Evolutionary conservation across 108 stramenopile genomes (phyloP), one percentile per base, ranked within the genome.

Genomic region (Nitzschia putrida): DNA sequence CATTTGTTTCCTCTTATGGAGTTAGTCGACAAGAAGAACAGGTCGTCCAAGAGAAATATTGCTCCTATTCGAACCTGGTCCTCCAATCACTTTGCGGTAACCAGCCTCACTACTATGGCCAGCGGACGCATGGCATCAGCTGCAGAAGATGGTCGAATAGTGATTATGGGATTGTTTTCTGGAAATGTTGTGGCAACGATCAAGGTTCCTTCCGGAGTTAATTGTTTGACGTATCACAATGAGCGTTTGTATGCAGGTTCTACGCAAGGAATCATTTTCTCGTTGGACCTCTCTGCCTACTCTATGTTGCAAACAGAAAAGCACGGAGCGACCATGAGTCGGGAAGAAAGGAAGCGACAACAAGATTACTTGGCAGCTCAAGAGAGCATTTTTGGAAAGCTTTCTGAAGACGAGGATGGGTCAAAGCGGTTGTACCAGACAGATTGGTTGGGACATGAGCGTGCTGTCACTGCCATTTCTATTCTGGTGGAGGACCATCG

Each of bases 391-490:
- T 74, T 83, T 57, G 77, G 72, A 8, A 83, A 64, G 49, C 43
- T 41, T 6, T 52, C 23, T 5, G 38, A 58, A 25, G 56, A 34
- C 16, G 61, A 44, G 26, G 55, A 34, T 49, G 42, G 16, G 20
- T 41, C 50, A 42, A 40, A 24, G 23, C 49, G 57, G 0, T 37
- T 50, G 3, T 82, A 75, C 66, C 76, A 60, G 51, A 72, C 84
- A 16, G 85, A 88, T 51, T 75, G 89, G 67, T 63, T 64, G 52
- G 92, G 92, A 20, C 92, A 94, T 57, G 83, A 80, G 18, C 82
- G 76, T 24, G 74, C 87, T 18, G 81, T 94, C 20, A 69, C 80
- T 16, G 69, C 83, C 11, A 66, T 94, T n/a, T 83, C 84, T 45
- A 34, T 89, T 11, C 69, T 84, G 24, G 82, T 76, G 20, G 85